Percentiles rank a stretch among this genome's conserved stretches.
Conservation (phyloP, 208 protist species). For the Naegleria lovaniensis region DNA sequence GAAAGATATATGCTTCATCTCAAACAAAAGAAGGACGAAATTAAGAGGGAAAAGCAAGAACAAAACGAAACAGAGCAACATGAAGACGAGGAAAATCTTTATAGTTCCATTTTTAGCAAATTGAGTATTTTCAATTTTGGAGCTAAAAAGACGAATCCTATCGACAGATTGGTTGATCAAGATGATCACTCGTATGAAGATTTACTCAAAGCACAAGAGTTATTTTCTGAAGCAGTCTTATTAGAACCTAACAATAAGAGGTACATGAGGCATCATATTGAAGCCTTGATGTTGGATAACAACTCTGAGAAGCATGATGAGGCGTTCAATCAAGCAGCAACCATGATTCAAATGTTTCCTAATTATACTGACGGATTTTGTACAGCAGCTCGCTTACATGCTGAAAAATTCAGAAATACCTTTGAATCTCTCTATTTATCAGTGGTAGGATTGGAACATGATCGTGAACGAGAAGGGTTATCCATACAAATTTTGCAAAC, state of each 20-base stretch:
- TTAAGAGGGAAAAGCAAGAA: background rate
- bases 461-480: background rate
- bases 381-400: background rate
- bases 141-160: background rate
- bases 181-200: background rate
- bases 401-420: background rate
- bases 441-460: background rate
- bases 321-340: background rate
- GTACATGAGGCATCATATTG: background rate
- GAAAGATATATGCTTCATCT: background rate
- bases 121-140: background rate
- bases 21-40: background rate
- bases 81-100: background rate
- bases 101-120: background rate
- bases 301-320: background rate
- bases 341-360: background rate
- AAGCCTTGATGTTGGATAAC: background rate
- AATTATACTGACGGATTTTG: background rate
- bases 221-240: background rate
- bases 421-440: background rate
- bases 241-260: conserved; percentile 15
- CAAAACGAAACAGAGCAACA: background rate
- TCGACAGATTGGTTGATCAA: background rate
- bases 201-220: background rate
- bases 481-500: background rate